phyloP scores from a whole-genome alignment of 164 flowering plant genomes.

The Aristolochia fimbriata region DNA sequence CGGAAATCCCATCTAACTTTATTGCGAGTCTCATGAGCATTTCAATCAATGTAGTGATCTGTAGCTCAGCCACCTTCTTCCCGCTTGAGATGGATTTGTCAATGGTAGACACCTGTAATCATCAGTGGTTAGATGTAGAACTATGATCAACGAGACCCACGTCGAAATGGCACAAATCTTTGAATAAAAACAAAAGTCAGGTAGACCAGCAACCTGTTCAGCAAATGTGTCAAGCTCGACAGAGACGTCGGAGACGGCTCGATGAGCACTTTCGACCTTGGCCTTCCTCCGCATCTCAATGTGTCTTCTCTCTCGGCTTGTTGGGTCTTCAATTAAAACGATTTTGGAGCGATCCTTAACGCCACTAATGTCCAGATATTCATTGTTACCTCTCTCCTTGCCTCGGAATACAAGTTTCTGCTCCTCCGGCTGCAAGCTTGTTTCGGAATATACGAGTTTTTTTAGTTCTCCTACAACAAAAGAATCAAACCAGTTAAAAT shows the following conservation, averaged over 20 bases:
- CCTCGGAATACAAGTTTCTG: slow-evolving; percentile 49
- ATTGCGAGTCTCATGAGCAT: slow-evolving; percentile 68
- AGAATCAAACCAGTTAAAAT: too few species aligned
- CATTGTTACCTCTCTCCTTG: slow-evolving; percentile 45
- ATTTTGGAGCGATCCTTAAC: slow-evolving; percentile 59
- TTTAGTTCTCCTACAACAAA: slow-evolving; percentile 55
- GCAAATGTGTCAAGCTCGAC: slow-evolving; percentile 56
- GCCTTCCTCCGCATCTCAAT: slow-evolving; percentile 50
- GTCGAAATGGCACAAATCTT: neutral
- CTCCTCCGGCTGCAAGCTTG: slow-evolving; percentile 50
- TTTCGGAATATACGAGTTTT: slow-evolving; percentile 45
- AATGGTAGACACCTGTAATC: slow-evolving; percentile 36
- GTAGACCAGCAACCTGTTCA: slow-evolving; percentile 40
- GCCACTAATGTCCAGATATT: slow-evolving; percentile 48
- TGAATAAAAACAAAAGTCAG: neutral
- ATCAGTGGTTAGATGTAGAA: neutral
- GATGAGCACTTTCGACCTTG: slow-evolving; percentile 42
- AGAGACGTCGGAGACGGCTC: slow-evolving; percentile 47
- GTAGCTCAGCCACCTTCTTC: slow-evolving; percentile 52
- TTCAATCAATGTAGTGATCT: slow-evolving; percentile 60
- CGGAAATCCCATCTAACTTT: slow-evolving; percentile 38
- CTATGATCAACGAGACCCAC: too few species aligned
- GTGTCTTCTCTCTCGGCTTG: slow-evolving; percentile 42
- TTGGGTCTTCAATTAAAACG: slow-evolving; percentile 52
- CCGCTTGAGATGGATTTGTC: slow-evolving; percentile 47